These are phyloP conservation scores for Senna siamea DNA, from an alignment of 306 rosid species.

Conservation along the genomic window DNA sequence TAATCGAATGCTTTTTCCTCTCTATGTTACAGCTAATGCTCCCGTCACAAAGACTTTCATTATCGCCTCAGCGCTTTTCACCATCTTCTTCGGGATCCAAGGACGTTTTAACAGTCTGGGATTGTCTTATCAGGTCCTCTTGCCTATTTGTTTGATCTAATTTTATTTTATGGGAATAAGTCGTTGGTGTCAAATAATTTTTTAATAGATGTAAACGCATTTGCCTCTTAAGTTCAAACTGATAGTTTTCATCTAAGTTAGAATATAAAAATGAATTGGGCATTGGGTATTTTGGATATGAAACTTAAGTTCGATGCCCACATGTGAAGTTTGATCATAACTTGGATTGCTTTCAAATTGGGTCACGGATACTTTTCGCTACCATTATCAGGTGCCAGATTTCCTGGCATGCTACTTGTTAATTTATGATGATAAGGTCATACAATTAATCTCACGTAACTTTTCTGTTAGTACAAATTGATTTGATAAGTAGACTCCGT, in stretches of 20 bases:
- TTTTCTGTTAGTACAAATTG: not conserved
- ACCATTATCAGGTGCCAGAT: not conserved
- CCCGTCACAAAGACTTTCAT: slow-evolving; percentile 81
- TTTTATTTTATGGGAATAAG: not conserved
- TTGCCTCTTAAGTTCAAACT: not conserved
- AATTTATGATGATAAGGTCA: slow-evolving; percentile 5
- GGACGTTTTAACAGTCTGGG: slow-evolving; percentile 81
- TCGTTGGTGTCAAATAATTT: not conserved
- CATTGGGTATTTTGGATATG: slow-evolving; percentile 1
- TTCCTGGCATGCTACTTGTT: slow-evolving; percentile 14
- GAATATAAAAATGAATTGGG: slow-evolving; percentile 7
- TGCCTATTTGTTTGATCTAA: slow-evolving; percentile 3
- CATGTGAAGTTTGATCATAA: not conserved
- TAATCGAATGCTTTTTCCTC: slow-evolving; percentile 44
- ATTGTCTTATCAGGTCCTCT: slow-evolving; percentile 79
- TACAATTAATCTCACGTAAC: slow-evolving; percentile 31
- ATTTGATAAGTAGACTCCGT: slow-evolving; percentile 8
- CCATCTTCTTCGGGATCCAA: slow-evolving; percentile 90
- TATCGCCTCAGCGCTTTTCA: slow-evolving; percentile 70
- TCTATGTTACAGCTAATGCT: slow-evolving; percentile 81
- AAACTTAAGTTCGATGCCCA: slow-evolving; percentile 13
- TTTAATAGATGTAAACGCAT: slow-evolving; percentile 12
- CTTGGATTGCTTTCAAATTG: slow-evolving; percentile 31
- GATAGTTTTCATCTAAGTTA: slow-evolving; percentile 5
- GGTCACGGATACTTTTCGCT: not conserved